Evolutionary conservation across 768 basidiomycete species (phyloP), one percentile per base, ranked within the genome.

Genomic region (Dentipellis sp.): DNA sequence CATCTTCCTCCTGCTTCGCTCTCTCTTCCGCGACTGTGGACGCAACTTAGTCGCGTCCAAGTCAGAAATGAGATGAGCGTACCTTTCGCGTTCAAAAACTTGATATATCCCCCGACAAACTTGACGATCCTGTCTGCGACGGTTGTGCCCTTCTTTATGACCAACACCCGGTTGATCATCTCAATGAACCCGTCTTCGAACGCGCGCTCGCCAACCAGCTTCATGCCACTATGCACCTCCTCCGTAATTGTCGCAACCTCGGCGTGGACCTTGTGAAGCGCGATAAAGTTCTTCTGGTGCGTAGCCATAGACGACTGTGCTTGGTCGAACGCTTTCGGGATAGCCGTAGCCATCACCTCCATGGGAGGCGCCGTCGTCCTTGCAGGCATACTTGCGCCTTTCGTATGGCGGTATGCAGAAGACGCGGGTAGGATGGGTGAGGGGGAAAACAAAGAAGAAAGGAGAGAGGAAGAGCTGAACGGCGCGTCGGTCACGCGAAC

Each of bases 241-340:
- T 84, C 75, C 2, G 73, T 80, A 61, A 75, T 72, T 12, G 71
- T 63, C 1, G 84, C 81, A 10, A 84, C 85, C 53, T 86, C 77
- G 4, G 70, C 55, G 56, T 94, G 91, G 42, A 94, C 69, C 67
- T 91, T 91, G 74, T 90, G 76, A 3, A 97, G 78, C 0, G 83
- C 82, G 42, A 91, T 84, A 52, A 85, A 74, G 70, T 97, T 95
- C 76, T 97, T 97, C 59, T 86, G 83, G 69, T 97, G 94, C 67
- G 91, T 93, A 9, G 88, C 83, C 12, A 76, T 69, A 0, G 86
- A 81, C 7, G 67, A 72, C 67, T 94, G 91, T 0, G 77, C 88
- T 70, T 95, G 88, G 29, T 88, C 82, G 59, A 94, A 90, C 46
- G 93, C 88, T 36, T 78, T 81, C 17, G 81, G 78, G 17, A 89